phyloP scores from a whole-genome alignment of 164 flowering plant genomes.

The Piper betle region DNA sequence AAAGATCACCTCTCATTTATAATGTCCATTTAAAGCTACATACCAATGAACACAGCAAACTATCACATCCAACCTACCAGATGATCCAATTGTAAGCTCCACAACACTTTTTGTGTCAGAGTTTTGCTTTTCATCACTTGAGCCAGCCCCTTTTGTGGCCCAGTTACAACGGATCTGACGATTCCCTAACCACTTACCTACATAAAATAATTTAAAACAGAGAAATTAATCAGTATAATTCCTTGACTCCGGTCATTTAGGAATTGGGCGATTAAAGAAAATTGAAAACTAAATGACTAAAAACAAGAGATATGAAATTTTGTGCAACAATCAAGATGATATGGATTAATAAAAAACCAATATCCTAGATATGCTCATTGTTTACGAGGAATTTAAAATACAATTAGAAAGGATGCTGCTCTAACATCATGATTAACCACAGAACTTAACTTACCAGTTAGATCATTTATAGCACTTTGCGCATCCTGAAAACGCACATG shows the following conservation, averaged over 20 bases:
- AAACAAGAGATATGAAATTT: no score
- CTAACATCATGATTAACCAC: neutral
- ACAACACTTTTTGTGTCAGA: slow-evolving; percentile 72
- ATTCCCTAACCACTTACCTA: slow-evolving; percentile 98
- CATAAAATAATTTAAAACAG: neutral
- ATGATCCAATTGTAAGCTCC: slow-evolving; percentile 77
- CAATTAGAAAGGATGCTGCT: neutral
- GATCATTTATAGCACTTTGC: slow-evolving; percentile 88
- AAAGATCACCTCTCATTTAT: neutral
- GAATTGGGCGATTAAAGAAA: no score
- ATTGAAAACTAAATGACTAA: no score
- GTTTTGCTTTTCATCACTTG: slow-evolving; percentile 59
- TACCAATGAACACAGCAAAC: neutral
- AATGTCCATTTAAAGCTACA: neutral
- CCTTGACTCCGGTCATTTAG: no score
- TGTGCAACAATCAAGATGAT: no score
- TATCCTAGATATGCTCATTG: no score
- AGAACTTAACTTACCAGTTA: slow-evolving; percentile 49
- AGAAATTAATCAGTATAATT: neutral
- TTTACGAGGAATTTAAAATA: no score
- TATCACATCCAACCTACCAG: slow-evolving; percentile 34
- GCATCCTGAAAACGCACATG: slow-evolving; percentile 57
- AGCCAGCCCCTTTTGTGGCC: slow-evolving; percentile 91
- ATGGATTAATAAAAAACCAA: no score
- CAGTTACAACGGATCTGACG: slow-evolving; percentile 95